phyloP scores from a whole-genome alignment of 78 protist species.

The Ministeria vibrans region DNA sequence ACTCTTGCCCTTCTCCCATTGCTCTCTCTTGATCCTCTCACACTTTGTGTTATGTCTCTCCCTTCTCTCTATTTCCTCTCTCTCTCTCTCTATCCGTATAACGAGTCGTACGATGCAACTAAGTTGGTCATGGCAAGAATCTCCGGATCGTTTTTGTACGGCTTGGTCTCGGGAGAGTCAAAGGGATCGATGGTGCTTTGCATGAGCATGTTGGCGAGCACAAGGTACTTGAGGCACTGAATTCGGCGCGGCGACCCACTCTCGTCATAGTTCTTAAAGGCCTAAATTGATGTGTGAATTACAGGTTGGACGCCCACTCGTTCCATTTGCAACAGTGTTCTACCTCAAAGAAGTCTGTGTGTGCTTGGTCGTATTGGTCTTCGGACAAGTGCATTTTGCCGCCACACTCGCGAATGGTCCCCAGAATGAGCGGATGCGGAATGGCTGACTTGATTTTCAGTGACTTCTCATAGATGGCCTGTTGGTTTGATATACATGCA shows the following conservation, averaged over 20 bases:
- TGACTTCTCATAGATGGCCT: slow-evolving; percentile 40
- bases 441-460: slow-evolving; percentile 72
- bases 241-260: slow-evolving; percentile 75
- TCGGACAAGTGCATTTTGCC: slow-evolving; percentile 91
- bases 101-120: slow-evolving; percentile 28
- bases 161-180: slow-evolving; percentile 44
- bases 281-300: too few relatives aligned
- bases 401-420: slow-evolving; percentile 93
- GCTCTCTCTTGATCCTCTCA: too few relatives aligned
- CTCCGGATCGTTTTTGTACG: slow-evolving; percentile 87
- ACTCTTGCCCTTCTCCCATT: too few relatives aligned
- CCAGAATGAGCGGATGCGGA: slow-evolving; percentile 92
- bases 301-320: not conserved
- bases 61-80: not conserved
- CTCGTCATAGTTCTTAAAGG: slow-evolving; percentile 94
- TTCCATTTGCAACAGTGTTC: not conserved
- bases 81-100: not conserved
- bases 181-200: slow-evolving; percentile 84
- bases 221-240: slow-evolving; percentile 85
- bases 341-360: slow-evolving; percentile 84
- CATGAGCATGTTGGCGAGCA: slow-evolving; percentile 87
- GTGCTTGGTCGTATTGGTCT: slow-evolving; percentile 75
- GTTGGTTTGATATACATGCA: not conserved
- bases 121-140: slow-evolving; percentile 85
- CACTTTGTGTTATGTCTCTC: too few relatives aligned